These are phyloP conservation scores for Hypericum androsaemum DNA, from an alignment of 345 rosid species.

Conservation along the genomic window DNA sequence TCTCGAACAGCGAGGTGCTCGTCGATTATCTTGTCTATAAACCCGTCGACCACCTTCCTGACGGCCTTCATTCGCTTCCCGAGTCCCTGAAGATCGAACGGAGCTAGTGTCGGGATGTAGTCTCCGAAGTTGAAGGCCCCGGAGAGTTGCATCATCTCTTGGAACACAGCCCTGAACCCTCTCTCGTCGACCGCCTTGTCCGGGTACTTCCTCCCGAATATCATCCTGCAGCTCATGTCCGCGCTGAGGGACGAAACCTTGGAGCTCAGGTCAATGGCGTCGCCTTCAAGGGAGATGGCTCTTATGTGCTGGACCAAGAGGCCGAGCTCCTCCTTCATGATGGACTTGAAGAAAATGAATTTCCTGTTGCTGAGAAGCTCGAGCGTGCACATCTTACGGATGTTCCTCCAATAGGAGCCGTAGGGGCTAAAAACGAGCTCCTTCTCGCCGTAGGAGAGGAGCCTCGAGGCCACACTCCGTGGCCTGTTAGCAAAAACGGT, in stretches of 20 bases:
- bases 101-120: constrained; percentile 23
- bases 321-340: constrained; percentile 29
- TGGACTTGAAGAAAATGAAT: constrained; percentile 19
- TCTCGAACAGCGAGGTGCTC: constrained; percentile 28
- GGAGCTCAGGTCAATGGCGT: constrained; percentile 28
- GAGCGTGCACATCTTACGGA: constrained; percentile 35
- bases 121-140: constrained; percentile 29
- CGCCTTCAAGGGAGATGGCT: constrained; percentile 6
- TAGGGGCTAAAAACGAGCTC: constrained; percentile 12
- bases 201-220: constrained; percentile 36
- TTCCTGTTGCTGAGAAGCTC: constrained; percentile 29
- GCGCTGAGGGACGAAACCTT: constrained; percentile 21
- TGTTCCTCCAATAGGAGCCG: constrained; percentile 33
- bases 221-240: constrained; percentile 38
- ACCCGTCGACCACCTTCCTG: constrained; percentile 24
- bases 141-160: constrained; percentile 26
- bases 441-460: constrained; percentile 19
- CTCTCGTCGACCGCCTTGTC: constrained; percentile 25
- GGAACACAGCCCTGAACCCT: constrained; percentile 32
- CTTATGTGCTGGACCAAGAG: constrained; percentile 18
- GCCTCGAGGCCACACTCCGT: constrained; percentile 11
- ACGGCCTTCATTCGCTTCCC: constrained; percentile 24
- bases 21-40: constrained; percentile 32
- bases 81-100: constrained; percentile 34
- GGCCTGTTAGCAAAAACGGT: constrained; percentile 33